A percentile compares a stretch with the other conserved stretches of the same genome.
Conservation (phyloP, 2,329 filamentous ascomycete species). For the Cladophialophora yegresii region DNA sequence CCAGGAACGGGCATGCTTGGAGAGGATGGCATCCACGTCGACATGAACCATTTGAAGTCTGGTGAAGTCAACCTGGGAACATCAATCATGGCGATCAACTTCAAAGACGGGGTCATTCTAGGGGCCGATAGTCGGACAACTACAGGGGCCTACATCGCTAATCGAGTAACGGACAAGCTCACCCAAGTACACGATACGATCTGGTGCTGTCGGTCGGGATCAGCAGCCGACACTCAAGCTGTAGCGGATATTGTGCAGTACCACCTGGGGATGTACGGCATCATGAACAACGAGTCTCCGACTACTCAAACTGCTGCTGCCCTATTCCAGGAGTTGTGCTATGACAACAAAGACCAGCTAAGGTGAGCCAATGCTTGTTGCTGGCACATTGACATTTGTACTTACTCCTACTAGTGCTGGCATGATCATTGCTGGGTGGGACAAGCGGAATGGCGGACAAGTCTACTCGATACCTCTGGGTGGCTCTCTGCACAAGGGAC, state of each 20-base stretch:
- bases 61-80: conserved; percentile 98
- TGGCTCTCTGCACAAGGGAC: conserved; percentile 94
- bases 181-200: conserved; percentile 98
- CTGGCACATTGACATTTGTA: neutral
- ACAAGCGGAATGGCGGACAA: conserved; percentile 90
- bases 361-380: conserved; percentile 61
- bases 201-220: conserved; percentile 98
- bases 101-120: conserved; percentile 96
- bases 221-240: conserved; percentile 94
- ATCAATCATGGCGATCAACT: conserved; percentile 99
- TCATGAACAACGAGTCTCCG: conserved; percentile 83
- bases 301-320: conserved; percentile 94
- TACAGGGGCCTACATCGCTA: conserved; percentile 96
- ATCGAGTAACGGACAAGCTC: conserved; percentile 98
- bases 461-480: conserved; percentile 97
- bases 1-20: conserved; percentile 50
- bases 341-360: conserved; percentile 91
- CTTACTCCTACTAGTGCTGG: conserved; percentile 67
- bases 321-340: conserved; percentile 97
- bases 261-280: conserved; percentile 87
- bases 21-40: conserved; percentile 93
- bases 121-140: conserved; percentile 96
- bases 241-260: conserved; percentile 98
- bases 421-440: conserved; percentile 98
- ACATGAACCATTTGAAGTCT: conserved; percentile 98